Percentiles rank a stretch among this genome's conserved stretches.
Conservation (phyloP, 2,329 filamentous ascomycete genomes). For the Cladosporium sp. region DNA sequence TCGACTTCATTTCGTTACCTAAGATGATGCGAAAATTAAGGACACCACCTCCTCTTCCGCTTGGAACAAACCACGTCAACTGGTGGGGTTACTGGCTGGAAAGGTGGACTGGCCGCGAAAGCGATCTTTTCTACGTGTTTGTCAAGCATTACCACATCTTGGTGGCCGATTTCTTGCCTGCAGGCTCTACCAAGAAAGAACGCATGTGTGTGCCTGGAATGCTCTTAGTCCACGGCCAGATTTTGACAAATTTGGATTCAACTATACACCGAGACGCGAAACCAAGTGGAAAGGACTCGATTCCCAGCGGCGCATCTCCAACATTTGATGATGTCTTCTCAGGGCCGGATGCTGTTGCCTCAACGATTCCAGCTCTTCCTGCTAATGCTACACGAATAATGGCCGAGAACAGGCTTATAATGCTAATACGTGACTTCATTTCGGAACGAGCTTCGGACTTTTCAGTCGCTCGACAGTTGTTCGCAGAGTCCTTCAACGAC, state of each 20-base stretch:
- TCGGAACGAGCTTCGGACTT: slow-evolving; percentile 56
- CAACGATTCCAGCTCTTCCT: slow-evolving; percentile 58
- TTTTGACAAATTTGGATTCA: slow-evolving; percentile 73
- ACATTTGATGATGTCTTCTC: slow-evolving; percentile 65
- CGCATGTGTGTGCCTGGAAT: slow-evolving; percentile 69
- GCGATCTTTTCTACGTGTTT: slow-evolving; percentile 87
- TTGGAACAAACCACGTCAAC: slow-evolving; percentile 67
- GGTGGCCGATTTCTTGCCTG: slow-evolving; percentile 57
- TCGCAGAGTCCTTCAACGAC: slow-evolving; percentile 69
- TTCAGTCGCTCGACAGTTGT: slow-evolving; percentile 59
- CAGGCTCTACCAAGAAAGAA: slow-evolving; percentile 49
- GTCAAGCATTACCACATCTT: slow-evolving; percentile 82
- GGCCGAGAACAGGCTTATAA: slow-evolving; percentile 82
- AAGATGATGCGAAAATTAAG: slow-evolving; percentile 57
- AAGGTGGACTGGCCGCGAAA: slow-evolving; percentile 82
- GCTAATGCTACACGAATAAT: slow-evolving; percentile 73
- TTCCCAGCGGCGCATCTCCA: slow-evolving; percentile 38
- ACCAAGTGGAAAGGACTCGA: slow-evolving; percentile 27
- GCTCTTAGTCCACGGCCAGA: slow-evolving; percentile 75
- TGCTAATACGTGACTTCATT: slow-evolving; percentile 76
- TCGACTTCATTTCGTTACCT: slow-evolving; percentile 60
- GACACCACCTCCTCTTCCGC: slow-evolving; percentile 61
- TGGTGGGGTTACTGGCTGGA: slow-evolving; percentile 84
- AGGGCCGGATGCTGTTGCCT: slow-evolving; percentile 63
- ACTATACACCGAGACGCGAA: slow-evolving; percentile 67